Evolutionary conservation across 352 stramenopile species (phyloP), one percentile per base, ranked within the genome.

Genomic region (Phytophthora hybrid): DNA sequence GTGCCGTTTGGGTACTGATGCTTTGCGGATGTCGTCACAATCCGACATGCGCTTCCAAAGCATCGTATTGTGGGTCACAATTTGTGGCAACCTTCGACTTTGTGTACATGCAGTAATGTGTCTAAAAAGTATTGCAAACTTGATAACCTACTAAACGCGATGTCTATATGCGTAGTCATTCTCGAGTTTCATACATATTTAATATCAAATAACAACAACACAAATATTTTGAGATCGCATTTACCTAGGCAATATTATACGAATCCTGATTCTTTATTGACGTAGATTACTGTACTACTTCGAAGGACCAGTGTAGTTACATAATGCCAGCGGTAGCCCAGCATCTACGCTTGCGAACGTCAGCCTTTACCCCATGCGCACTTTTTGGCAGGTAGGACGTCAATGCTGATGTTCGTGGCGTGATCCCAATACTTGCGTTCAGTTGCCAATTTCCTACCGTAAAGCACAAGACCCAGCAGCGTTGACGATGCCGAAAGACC

Each of bases 401-500:
- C 41, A 49, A 49, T 18, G 39, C 10, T 18, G 39, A 16, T 46
- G 39, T 1, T 19, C 39, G 19, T 46, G 39, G 39, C 16, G 1
- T 49, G 41, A 49, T 21, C 41, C 14, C 41, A 49, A 49, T 9
- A 3, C 47, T 54, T 6, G n/a, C 18, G 47, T 7, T 31, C 47
- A 54, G 18, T 54, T 5, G n/a, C 19, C 19, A 26, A 54, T 54
- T 29, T 54, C n/a, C 47, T 16, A 16, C 47, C 8, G 8, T 31
- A 7, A 13, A 16, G n/a, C 47, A 54, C 47, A 23, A 23, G 18
- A 54, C 41, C 29, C 47, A 18, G 5, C 47, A 5, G 6, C 19
- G 19, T 16, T 23, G 16, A 55, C 16, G 16, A 82, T 82, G 76
- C 55, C 39, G 6, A 77, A 69, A 53, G 63, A 82, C 47, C 63